These are phyloP conservation scores for Vaccinium darrowii DNA, from an alignment of 148 eudicot species.

Conservation along the genomic window DNA sequence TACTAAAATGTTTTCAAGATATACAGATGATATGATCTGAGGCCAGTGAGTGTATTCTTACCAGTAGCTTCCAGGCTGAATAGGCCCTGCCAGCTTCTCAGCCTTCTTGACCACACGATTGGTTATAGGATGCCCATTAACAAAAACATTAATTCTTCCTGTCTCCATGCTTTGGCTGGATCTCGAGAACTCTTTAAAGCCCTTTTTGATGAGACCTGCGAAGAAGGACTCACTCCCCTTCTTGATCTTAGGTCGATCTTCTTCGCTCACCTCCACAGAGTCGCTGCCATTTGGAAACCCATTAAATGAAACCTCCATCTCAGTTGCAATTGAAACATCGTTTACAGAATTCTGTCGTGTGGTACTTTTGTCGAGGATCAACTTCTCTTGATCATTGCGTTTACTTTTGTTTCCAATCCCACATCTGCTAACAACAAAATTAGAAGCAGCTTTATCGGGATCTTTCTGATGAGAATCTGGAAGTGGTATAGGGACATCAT, in stretches of 20 bases:
- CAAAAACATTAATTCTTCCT: constrained; percentile 44
- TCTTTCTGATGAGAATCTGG: constrained; percentile 40
- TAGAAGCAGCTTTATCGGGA: constrained; percentile 34
- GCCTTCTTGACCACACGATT: constrained; percentile 54
- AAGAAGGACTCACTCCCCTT: constrained; percentile 39
- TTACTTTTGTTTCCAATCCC: constrained; percentile 28
- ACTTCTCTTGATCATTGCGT: constrained; percentile 31
- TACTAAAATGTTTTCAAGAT: not conserved
- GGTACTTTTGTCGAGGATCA: constrained; percentile 24
- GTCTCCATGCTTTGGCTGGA: constrained; percentile 28
- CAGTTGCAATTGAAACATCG: constrained; percentile 38
- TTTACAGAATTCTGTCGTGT: constrained; percentile 32
- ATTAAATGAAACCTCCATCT: constrained; percentile 42
- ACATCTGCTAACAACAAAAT: constrained; percentile 15
- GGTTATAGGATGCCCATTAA: constrained; percentile 67
- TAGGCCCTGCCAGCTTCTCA: constrained; percentile 77
- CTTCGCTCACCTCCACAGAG: constrained; percentile 37
- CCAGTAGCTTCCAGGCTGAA: constrained; percentile 89
- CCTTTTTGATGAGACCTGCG: constrained; percentile 32
- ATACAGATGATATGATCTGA: constrained; percentile 1
- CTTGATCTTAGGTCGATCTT: constrained; percentile 26
- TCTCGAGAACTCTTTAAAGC: constrained; percentile 33
- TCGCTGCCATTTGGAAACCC: constrained; percentile 32
- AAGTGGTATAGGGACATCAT: constrained; percentile 25
- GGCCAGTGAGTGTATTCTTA: constrained; percentile 24